A percentile compares a stretch with the other conserved stretches of the same genome.
phyloP scores from a whole-genome alignment of 805 yeast genomes.

The Metschnikowia baotianmanensis region DNA sequence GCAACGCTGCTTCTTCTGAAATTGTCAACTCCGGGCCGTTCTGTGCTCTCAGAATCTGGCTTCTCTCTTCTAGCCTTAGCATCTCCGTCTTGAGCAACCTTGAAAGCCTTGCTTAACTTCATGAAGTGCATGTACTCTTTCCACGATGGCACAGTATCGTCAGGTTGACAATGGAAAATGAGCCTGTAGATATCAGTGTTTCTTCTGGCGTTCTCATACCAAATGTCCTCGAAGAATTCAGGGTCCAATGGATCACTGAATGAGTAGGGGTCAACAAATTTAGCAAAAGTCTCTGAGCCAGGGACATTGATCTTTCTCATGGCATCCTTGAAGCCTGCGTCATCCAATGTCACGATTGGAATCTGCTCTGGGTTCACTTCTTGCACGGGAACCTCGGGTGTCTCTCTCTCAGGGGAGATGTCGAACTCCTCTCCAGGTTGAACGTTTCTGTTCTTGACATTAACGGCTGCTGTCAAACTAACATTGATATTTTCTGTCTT shows the following conservation, averaged over 20 bases:
- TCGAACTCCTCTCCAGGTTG: constrained; percentile 16
- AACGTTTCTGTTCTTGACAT: constrained; percentile 10
- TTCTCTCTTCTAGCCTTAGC: constrained; percentile 28
- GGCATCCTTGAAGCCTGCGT: constrained; percentile 40
- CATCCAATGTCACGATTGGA: constrained; percentile 41
- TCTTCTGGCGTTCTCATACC: constrained; percentile 79
- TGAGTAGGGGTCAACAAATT: constrained; percentile 79
- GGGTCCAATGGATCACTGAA: constrained; percentile 85
- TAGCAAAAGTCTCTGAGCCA: constrained; percentile 32
- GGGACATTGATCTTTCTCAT: constrained; percentile 40
- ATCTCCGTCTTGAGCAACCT: constrained; percentile 35
- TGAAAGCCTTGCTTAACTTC: constrained; percentile 58
- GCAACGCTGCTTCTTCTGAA: constrained; percentile 21
- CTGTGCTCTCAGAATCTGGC: constrained; percentile 17
- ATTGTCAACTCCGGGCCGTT: constrained; percentile 9
- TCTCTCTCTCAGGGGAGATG: constrained; percentile 16
- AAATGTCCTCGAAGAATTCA: constrained; percentile 80
- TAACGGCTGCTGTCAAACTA: constrained; percentile 11
- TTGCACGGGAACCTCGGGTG: constrained; percentile 22
- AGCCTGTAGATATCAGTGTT: constrained; percentile 79
- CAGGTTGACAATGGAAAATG: constrained; percentile 94
- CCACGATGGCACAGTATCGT: constrained; percentile 88
- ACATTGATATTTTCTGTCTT: neutral
- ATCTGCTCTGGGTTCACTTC: constrained; percentile 17
- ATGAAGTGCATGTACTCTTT: constrained; percentile 75